phyloP scores from a whole-genome alignment of 1,139 yeast species.

The Diutina rugosa region DNA sequence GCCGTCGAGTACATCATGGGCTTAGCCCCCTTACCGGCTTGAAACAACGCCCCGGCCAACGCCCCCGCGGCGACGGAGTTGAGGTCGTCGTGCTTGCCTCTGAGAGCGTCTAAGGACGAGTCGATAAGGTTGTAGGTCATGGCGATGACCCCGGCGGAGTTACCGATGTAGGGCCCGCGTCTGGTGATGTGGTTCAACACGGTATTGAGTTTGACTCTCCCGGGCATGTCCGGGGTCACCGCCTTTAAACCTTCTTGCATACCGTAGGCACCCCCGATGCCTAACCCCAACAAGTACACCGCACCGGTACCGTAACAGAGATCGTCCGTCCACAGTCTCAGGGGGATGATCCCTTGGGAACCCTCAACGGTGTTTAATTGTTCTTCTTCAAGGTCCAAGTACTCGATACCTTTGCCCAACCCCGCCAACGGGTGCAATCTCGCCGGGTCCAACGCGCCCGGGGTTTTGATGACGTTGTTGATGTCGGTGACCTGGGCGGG shows the following conservation, averaged over 20 bases:
- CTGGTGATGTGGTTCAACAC: constrained; percentile 84
- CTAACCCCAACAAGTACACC: constrained; percentile 62
- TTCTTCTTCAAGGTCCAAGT: constrained; percentile 75
- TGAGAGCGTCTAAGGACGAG: constrained; percentile 60
- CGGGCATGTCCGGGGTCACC: constrained; percentile 61
- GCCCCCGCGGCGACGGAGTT: constrained; percentile 89
- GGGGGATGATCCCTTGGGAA: constrained; percentile 80
- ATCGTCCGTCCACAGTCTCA: constrained; percentile 95
- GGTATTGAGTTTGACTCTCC: constrained; percentile 75
- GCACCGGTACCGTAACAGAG: constrained; percentile 97
- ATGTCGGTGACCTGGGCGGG: constrained; percentile 56
- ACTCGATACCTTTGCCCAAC: constrained; percentile 78
- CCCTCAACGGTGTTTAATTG: constrained; percentile 66
- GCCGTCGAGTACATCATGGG: constrained; percentile 86
- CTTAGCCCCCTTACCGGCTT: constrained; percentile 70
- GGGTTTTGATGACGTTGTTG: constrained; percentile 44
- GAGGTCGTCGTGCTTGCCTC: constrained; percentile 80
- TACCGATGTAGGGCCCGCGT: constrained; percentile 92
- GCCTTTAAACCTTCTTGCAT: constrained; percentile 71
- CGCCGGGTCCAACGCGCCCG: constrained; percentile 31
- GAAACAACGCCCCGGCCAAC: constrained; percentile 82
- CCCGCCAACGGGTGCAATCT: constrained; percentile 79
- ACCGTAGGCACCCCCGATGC: constrained; percentile 83
- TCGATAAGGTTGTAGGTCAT: constrained; percentile 77
- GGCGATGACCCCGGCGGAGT: constrained; percentile 90